These are phyloP conservation scores for Odontarrhena argentea DNA, from an alignment of 345 rosid species.

Conservation along the genomic window DNA sequence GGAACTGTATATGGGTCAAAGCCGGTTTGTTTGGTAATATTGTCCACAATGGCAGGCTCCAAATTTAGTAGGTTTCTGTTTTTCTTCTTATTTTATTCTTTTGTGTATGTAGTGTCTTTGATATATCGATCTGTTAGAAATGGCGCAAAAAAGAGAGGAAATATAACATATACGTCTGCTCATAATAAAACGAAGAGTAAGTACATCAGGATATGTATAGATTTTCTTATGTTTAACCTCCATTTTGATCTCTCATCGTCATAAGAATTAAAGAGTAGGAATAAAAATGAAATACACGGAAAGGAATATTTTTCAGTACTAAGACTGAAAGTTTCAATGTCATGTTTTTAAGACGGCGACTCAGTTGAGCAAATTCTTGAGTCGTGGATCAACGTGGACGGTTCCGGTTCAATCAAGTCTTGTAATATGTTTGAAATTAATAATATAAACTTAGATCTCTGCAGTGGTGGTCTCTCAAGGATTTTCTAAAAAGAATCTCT, in stretches of 20 bases:
- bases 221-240: neutral
- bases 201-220: neutral
- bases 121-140: conserved; percentile 14
- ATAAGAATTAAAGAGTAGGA: no score
- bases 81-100: neutral
- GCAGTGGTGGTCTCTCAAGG: no score
- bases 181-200: neutral
- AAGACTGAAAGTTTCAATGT: no score
- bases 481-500: no score
- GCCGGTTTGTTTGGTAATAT: conserved; percentile 28
- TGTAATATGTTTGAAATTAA: no score
- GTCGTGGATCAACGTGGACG: no score
- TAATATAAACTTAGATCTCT: no score
- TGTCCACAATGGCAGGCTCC: conserved; percentile 26
- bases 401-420: no score
- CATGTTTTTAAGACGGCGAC: no score
- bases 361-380: no score
- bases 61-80: conserved; percentile 1
- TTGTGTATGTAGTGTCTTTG: conserved; percentile 21
- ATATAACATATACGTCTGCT: conserved; percentile 22
- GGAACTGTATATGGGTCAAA: neutral
- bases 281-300: no score
- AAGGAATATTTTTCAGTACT: no score
- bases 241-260: neutral
- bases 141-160: neutral